Evolutionary conservation across 208 protist genomes (phyloP), one percentile per base, ranked within the genome.

Genomic region (Acanthamoeba castellanii): DNA sequence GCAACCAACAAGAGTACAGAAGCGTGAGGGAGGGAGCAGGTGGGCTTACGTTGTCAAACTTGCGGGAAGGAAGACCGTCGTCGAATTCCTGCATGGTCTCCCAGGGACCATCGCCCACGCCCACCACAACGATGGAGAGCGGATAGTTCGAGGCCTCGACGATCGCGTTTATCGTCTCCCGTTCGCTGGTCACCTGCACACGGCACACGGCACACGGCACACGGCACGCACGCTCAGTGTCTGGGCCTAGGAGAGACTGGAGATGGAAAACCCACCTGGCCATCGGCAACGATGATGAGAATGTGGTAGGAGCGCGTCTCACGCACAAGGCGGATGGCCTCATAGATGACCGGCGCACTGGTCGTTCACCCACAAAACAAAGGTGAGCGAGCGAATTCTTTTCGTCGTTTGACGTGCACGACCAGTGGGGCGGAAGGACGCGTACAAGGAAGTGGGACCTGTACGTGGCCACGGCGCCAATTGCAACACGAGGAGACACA

Each of bases 101-200:
- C 88, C 88, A 93, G 37, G 88, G 88, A 13, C 88, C 88, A 27
- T 84, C 94, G 45, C 98, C 98, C 30, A 99, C 95, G 45, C 98
- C 98, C 52, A 99, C 97, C 93, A 99, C 99, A 74, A 99, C 92
- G 92, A 99, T 98, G 16, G 96, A 97, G 34, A 99, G 66, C 50
- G 98, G 98, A 37, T 96, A 96, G 37, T 97, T 93, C 22, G 98
- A 98, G n/a, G 98, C 97, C 30, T 87, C 96, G 13, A 98, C 97
- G 74, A 98, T 98, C 4, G 97, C 96, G 90, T 97, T 96, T 57
- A 98, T 97, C 22, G 97, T 98, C 68, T 97, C 95, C 85, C 64
- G 52, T 34, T 95, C 84, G 22, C 42, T 70, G 32, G 82, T 89
- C 34, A 89, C 82, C 82, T 89, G 57, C 50, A 78, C 13, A 42